These are phyloP conservation scores for Hypericum androsaemum DNA, from an alignment of 345 rosid species.

Conservation along the genomic window DNA sequence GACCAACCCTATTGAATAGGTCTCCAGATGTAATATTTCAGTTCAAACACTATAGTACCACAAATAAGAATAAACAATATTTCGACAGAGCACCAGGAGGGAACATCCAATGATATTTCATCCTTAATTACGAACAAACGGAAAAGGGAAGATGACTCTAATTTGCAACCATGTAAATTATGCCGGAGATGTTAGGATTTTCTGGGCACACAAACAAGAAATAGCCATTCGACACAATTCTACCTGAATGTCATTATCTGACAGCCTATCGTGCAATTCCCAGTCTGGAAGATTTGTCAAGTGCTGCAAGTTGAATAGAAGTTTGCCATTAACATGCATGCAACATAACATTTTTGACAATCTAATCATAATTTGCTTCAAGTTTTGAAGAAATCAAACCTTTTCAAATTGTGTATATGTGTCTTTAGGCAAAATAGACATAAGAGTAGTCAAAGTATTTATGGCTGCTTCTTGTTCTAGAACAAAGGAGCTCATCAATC, in stretches of 20 bases:
- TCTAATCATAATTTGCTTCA: too few relatives aligned
- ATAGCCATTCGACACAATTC: conserved; percentile 2
- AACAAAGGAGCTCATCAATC: conserved; percentile 60
- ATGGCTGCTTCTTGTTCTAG: conserved; percentile 67
- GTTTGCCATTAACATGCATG: too few relatives aligned
- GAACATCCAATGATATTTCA: too few relatives aligned
- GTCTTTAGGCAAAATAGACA: conserved; percentile 64
- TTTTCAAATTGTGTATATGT: conserved; percentile 58
- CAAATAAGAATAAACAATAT: too few relatives aligned
- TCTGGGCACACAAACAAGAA: conserved; percentile 6
- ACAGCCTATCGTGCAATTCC: conserved; percentile 66
- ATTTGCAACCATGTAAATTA: neutral
- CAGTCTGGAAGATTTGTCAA: conserved; percentile 58
- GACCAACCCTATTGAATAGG: too few relatives aligned
- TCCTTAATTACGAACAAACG: too few relatives aligned
- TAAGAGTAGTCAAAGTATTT: conserved; percentile 60
- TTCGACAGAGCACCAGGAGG: too few relatives aligned
- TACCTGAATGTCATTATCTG: conserved; percentile 71
- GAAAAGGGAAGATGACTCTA: too few relatives aligned
- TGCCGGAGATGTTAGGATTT: neutral
- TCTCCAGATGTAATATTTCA: too few relatives aligned
- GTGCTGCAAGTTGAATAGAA: conserved; percentile 34
- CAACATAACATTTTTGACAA: too few relatives aligned
- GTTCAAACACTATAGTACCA: too few relatives aligned
- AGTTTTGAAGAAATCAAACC: conserved; percentile 29